phyloP scores from a whole-genome alignment of 2,329 filamentous ascomycete genomes.

The Sarocladium brachiariae region DNA sequence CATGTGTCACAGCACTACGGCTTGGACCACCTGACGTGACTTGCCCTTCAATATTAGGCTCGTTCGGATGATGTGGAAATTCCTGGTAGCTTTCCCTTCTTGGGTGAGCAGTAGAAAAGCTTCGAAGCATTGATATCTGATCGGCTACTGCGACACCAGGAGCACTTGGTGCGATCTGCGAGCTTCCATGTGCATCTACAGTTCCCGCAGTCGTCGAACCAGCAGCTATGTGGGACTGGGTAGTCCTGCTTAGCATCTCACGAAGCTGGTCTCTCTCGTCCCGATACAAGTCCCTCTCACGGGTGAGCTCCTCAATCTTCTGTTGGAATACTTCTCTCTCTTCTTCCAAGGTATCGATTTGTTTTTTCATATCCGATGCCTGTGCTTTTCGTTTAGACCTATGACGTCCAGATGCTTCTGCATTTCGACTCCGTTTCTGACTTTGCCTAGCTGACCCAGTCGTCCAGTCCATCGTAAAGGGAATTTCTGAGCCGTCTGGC shows the following conservation, averaged over 20 bases:
- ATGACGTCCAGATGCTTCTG: slow-evolving; percentile 77
- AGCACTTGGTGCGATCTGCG: slow-evolving; percentile 21
- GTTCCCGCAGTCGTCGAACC: slow-evolving; percentile 45
- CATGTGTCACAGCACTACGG: background rate
- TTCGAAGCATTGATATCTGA: background rate
- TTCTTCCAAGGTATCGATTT: slow-evolving; percentile 62
- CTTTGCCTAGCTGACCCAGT: slow-evolving; percentile 32
- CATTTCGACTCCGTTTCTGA: slow-evolving; percentile 79
- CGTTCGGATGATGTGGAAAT: background rate
- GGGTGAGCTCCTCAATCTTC: slow-evolving; percentile 44
- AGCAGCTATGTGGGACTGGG: slow-evolving; percentile 45
- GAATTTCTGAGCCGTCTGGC: background rate
- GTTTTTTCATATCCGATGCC: slow-evolving; percentile 64
- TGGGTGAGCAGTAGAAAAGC: background rate
- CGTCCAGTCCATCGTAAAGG: background rate
- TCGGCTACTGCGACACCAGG: background rate
- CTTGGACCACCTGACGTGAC: background rate
- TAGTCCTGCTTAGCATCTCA: slow-evolving; percentile 55
- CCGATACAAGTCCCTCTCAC: slow-evolving; percentile 67
- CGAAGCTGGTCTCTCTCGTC: slow-evolving; percentile 65
- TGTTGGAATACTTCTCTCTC: slow-evolving; percentile 59
- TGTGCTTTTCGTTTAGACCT: slow-evolving; percentile 76
- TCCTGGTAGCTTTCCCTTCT: background rate
- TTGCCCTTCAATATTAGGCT: background rate
- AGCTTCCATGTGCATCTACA: slow-evolving; percentile 20